These are phyloP conservation scores for Cladophialophora psammophila DNA, from an alignment of 2,329 filamentous ascomycete genomes.

Conservation along the genomic window DNA sequence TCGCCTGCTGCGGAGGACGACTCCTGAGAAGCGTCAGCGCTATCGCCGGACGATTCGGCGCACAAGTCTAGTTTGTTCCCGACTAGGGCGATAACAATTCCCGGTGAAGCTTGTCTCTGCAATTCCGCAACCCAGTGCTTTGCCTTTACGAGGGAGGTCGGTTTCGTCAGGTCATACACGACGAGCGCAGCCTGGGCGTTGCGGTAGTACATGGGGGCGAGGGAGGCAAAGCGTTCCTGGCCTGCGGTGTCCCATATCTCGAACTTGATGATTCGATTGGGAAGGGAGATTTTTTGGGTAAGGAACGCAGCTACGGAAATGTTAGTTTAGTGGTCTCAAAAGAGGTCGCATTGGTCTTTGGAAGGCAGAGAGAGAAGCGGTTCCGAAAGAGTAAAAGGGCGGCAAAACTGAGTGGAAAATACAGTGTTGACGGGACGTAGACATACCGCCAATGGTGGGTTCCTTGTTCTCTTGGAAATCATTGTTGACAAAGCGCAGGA, in stretches of 20 bases:
- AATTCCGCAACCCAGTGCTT: constrained; percentile 99
- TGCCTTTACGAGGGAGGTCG: constrained; percentile 91
- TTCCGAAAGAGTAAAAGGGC: neutral
- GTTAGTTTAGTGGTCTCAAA: constrained; percentile 20
- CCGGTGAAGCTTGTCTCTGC: constrained; percentile 92
- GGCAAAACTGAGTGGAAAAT: neutral
- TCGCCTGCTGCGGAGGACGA: constrained; percentile 50
- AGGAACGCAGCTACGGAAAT: constrained; percentile 80
- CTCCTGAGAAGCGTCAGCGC: constrained; percentile 40
- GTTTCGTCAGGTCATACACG: constrained; percentile 98
- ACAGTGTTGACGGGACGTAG: constrained; percentile 3
- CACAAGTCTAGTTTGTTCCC: constrained; percentile 96
- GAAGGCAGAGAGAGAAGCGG: neutral
- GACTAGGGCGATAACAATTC: constrained; percentile 95
- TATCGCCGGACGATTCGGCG: constrained; percentile 60
- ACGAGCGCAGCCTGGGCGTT: constrained; percentile 97
- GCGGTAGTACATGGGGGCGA: constrained; percentile 99
- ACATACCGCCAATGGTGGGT: constrained; percentile 92
- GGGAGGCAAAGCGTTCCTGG: constrained; percentile 94
- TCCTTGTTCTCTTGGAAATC: constrained; percentile 99
- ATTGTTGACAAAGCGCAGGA: constrained; percentile 98
- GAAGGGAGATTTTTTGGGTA: constrained; percentile 97
- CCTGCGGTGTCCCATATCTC: constrained; percentile 99
- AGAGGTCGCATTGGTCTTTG: neutral
- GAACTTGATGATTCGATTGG: constrained; percentile 86